Evolutionary conservation across 2,329 filamentous ascomycete species (phyloP).

Genomic region (Acrodontium crateriforme): DNA sequence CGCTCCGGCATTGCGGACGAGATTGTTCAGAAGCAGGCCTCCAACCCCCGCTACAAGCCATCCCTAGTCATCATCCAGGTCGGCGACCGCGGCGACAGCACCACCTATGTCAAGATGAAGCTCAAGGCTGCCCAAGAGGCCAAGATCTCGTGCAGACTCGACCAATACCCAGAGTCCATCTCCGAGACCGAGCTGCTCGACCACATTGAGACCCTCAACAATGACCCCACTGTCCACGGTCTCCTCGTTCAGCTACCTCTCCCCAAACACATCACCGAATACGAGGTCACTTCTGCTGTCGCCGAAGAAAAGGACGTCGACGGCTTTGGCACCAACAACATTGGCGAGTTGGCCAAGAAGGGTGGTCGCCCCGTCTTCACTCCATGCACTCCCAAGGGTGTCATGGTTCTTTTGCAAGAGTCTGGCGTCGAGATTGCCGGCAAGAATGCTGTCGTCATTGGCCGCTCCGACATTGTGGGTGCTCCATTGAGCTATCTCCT

Average conservation of each 20-base stretch:
- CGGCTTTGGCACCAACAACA: slow-evolving; percentile 86
- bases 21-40: slow-evolving; percentile 66
- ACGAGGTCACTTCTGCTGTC: slow-evolving; percentile 78
- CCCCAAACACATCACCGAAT: slow-evolving; percentile 80
- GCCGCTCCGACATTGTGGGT: slow-evolving; percentile 92
- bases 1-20: slow-evolving; percentile 67
- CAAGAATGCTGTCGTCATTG: slow-evolving; percentile 89
- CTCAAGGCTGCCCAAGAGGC: slow-evolving; percentile 93
- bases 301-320: slow-evolving; percentile 94
- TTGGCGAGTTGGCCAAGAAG: slow-evolving; percentile 91
- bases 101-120: slow-evolving; percentile 99
- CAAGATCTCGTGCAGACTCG: slow-evolving; percentile 74
- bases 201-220: slow-evolving; percentile 68
- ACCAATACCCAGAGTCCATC: slow-evolving; percentile 70
- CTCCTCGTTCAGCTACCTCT: slow-evolving; percentile 89
- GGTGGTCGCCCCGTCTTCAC: slow-evolving; percentile 80
- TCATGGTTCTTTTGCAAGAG: slow-evolving; percentile 83
- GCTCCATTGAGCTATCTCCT: slow-evolving; percentile 92
- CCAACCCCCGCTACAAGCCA: slow-evolving; percentile 78
- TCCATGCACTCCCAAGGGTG: slow-evolving; percentile 92
- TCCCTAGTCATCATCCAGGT: slow-evolving; percentile 94
- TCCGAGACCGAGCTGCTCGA: slow-evolving; percentile 77
- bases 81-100: slow-evolving; percentile 75
- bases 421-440: slow-evolving; percentile 70
- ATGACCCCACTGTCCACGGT: slow-evolving; percentile 73